phyloP scores from a whole-genome alignment of 192 early-diverging fungal species.

The Phlyctochytrium arcticum region DNA sequence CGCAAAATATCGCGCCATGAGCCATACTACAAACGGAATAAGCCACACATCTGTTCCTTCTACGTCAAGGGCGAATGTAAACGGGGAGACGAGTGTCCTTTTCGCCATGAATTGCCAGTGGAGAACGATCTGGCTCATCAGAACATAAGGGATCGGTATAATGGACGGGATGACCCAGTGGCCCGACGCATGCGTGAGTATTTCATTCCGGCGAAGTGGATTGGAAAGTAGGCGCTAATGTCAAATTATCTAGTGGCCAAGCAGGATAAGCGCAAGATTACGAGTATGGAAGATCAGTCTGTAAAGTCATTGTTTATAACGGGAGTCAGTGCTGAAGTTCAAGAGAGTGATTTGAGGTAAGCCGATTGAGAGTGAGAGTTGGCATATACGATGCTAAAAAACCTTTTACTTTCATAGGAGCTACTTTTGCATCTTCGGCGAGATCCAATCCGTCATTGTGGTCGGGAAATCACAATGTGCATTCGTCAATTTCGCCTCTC shows the following conservation, averaged over 20 bases:
- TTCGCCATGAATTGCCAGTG: constrained; percentile 84
- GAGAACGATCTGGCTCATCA: constrained; percentile 82
- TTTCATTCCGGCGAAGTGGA: not conserved
- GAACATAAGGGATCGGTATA: constrained; percentile 93
- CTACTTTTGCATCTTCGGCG: constrained; percentile 80
- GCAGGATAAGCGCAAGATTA: constrained; percentile 47
- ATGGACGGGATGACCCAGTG: constrained; percentile 92
- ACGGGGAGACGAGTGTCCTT: constrained; percentile 92
- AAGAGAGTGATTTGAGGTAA: constrained; percentile 66
- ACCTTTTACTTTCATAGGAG: constrained; percentile 31
- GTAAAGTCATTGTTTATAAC: constrained; percentile 86
- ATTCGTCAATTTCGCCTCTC: constrained; percentile 83
- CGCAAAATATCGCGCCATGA: constrained; percentile 76
- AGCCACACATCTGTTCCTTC: constrained; percentile 91
- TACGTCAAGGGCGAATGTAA: constrained; percentile 92
- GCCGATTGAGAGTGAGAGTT: too few species aligned
- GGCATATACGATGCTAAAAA: not conserved
- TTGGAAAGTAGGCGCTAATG: not conserved
- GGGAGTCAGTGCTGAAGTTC: constrained; percentile 69
- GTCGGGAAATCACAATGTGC: constrained; percentile 77
- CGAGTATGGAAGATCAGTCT: constrained; percentile 58
- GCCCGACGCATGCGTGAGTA: constrained; percentile 74
- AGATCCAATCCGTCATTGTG: constrained; percentile 82
- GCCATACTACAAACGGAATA: constrained; percentile 89
- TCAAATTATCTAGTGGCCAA: not conserved